Conservation (phyloP, 495 filamentous ascomycete genomes). For the Podospora conica region DNA sequence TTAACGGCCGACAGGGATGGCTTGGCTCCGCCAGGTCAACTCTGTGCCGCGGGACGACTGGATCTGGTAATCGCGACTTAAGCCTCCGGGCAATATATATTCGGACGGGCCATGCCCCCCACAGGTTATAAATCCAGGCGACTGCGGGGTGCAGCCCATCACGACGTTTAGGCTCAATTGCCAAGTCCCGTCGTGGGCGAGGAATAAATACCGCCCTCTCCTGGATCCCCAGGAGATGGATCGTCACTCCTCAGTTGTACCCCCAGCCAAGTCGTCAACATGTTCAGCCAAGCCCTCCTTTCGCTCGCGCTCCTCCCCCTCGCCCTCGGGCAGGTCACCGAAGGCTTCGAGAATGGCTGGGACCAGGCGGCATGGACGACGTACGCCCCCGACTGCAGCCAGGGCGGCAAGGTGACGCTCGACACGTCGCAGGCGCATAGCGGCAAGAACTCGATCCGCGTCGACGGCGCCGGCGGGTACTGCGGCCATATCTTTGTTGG, state of each 20-base stretch:
- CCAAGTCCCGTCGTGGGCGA: neutral
- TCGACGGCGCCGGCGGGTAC: constrained; percentile 48
- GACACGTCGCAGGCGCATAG: constrained; percentile 47
- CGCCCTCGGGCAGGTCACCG: constrained; percentile 45
- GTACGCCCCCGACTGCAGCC: constrained; percentile 51
- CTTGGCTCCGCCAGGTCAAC: neutral
- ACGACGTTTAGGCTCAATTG: neutral
- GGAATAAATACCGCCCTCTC: neutral
- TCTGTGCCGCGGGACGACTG: neutral
- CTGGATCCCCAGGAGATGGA: neutral
- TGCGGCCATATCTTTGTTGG: constrained; percentile 57
- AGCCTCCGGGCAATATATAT: neutral
- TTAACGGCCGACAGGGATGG: neutral
- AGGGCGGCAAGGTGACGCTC: constrained; percentile 49
- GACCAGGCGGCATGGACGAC: constrained; percentile 48
- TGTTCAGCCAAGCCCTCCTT: constrained; percentile 42
- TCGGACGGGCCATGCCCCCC: no score
- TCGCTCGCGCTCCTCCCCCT: constrained; percentile 41
- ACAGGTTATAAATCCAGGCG: neutral
- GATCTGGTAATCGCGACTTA: neutral
- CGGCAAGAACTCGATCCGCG: constrained; percentile 51
- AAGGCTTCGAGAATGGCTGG: constrained; percentile 50
- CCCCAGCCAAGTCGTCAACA: constrained; percentile 20
- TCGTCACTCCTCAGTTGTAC: neutral
- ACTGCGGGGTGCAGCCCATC: neutral